Evolutionary conservation across 495 filamentous ascomycete genomes (phyloP).

Genomic region (Tuber melanosporum): DNA sequence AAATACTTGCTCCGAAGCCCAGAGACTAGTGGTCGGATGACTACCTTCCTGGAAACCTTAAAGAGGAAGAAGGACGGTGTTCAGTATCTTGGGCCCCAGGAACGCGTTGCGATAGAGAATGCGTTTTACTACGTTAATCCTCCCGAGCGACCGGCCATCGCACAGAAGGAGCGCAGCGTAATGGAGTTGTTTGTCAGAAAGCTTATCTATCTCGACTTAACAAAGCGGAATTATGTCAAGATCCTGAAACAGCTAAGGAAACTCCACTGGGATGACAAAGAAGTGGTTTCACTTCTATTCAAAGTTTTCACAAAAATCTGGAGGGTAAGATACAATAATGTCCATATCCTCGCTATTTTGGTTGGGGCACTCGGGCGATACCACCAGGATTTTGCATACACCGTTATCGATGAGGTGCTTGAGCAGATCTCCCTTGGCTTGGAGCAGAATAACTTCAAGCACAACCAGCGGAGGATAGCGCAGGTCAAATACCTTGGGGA

Average conservation of each 20-base stretch:
- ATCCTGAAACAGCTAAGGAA: constrained; percentile 88
- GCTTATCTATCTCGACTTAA: constrained; percentile 86
- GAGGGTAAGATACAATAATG: constrained; percentile 95
- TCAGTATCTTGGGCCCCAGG: constrained; percentile 79
- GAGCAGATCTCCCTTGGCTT: constrained; percentile 84
- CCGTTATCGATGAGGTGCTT: constrained; percentile 79
- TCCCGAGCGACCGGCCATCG: constrained; percentile 83
- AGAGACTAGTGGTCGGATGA: constrained; percentile 87
- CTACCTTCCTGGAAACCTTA: constrained; percentile 85
- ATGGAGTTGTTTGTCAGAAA: constrained; percentile 88
- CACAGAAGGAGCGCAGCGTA: constrained; percentile 91
- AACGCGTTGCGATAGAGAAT: constrained; percentile 97
- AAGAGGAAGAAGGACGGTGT: constrained; percentile 94
- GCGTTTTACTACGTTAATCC: constrained; percentile 97
- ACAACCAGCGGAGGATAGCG: constrained; percentile 89
- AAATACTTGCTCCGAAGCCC: constrained; percentile 90
- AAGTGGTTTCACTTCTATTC: constrained; percentile 68
- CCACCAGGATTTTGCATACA: constrained; percentile 81
- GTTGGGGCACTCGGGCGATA: constrained; percentile 80
- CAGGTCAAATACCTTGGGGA: constrained; percentile 96
- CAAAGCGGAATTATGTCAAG: constrained; percentile 86
- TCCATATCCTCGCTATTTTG: constrained; percentile 90
- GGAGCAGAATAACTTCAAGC: constrained; percentile 95
- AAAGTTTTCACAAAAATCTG: constrained; percentile 93
- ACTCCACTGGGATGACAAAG: constrained; percentile 91